phyloP scores from a whole-genome alignment of 495 filamentous ascomycete species.

The Diplogelasinospora grovesii region DNA sequence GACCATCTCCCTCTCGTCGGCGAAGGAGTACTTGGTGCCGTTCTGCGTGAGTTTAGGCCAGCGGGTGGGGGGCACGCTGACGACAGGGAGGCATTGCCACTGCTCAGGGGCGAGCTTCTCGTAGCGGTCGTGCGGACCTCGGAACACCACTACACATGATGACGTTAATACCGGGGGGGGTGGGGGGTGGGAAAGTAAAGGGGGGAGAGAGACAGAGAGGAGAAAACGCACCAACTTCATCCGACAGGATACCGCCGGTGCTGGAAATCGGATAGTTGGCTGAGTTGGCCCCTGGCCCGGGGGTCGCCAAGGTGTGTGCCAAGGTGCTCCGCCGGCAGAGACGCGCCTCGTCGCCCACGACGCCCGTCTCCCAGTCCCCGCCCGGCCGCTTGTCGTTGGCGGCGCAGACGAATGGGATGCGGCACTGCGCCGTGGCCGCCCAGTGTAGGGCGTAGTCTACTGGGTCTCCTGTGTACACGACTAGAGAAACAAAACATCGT shows the following conservation, averaged over 20 bases:
- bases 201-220: not conserved
- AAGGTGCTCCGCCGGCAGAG: conserved; percentile 67
- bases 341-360: conserved; percentile 62
- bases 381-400: conserved; percentile 69
- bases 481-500: too few species aligned
- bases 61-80: conserved; percentile 62
- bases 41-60: conserved; percentile 62
- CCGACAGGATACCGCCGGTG: conserved; percentile 60
- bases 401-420: conserved; percentile 64
- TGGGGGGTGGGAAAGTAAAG: conserved; percentile 1
- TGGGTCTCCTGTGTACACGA: conserved; percentile 56
- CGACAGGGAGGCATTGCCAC: conserved; percentile 53
- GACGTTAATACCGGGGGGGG: not conserved
- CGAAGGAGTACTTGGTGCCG: conserved; percentile 62
- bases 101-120: conserved; percentile 37
- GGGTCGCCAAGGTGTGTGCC: conserved; percentile 53
- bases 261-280: conserved; percentile 62
- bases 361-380: conserved; percentile 71
- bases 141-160: conserved; percentile 40
- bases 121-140: conserved; percentile 41
- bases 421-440: conserved; percentile 26
- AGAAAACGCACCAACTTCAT: conserved; percentile 50
- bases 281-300: conserved; percentile 35
- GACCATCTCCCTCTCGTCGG: conserved; percentile 60
- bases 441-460: conserved; percentile 63